Conservation (phyloP, 805 yeast genomes). For the Saccharomycopsis microspora region DNA sequence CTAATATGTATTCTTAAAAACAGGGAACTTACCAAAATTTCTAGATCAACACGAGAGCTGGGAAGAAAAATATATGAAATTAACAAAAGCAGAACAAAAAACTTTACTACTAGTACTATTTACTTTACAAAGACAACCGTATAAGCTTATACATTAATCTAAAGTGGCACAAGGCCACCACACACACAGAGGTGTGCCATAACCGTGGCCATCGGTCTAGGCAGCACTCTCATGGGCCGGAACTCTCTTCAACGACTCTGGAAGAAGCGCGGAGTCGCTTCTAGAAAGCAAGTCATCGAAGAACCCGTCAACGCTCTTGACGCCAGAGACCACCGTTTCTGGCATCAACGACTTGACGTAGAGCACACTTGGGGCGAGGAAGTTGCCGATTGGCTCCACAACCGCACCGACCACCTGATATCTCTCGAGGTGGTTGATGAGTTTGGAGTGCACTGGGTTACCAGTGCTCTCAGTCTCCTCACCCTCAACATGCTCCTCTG, state of each 20-base stretch:
- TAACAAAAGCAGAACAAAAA: too few species aligned
- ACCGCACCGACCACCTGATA: slow-evolving; percentile 9
- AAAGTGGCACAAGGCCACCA: too few species aligned
- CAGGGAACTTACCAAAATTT: too few species aligned
- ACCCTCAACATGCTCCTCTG: background rate
- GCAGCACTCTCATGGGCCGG: background rate
- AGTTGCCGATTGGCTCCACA: slow-evolving; percentile 9
- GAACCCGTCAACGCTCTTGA: slow-evolving; percentile 7
- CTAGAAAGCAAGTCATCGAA: slow-evolving; percentile 4
- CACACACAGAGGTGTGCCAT: too few species aligned
- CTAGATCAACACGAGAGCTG: too few species aligned
- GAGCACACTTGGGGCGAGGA: slow-evolving; percentile 11
- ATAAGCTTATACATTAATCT: too few species aligned
- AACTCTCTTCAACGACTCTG: slow-evolving; percentile 5
- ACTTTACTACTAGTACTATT: too few species aligned
- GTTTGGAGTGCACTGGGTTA: slow-evolving; percentile 8
- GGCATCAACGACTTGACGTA: slow-evolving; percentile 4
- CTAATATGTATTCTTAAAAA: too few species aligned
- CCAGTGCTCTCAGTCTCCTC: background rate
- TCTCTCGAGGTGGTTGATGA: slow-evolving; percentile 5
- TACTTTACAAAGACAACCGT: too few species aligned
- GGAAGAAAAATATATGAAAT: too few species aligned
- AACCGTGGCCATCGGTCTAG: too few species aligned
- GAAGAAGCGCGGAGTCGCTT: slow-evolving; percentile 1
- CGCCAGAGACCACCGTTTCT: slow-evolving; percentile 3